Evolutionary conservation across 495 filamentous ascomycete genomes (phyloP), one percentile per base, ranked within the genome.

Genomic region (Neurospora intermedia): DNA sequence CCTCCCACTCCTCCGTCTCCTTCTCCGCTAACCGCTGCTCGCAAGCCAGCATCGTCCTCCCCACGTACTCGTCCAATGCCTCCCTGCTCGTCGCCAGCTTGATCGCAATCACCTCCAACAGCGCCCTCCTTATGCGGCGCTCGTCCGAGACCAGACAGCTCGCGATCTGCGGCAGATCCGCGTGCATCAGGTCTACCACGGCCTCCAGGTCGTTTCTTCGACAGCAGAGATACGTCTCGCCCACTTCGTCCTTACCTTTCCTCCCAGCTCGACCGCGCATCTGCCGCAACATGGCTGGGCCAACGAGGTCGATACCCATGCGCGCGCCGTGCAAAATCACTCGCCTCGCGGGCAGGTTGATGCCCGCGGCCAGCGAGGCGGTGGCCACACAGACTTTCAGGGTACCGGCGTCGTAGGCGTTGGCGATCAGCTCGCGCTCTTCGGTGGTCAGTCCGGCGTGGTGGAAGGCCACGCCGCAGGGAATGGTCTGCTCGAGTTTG

Each of bases 201-300:
- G 85, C 87, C 76, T 91, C 88, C 43, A 94, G 77, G 75, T 94
- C 92, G n/a, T 83, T 80, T 74, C 88, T 87, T 20, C 89, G 87
- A 76, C 92, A 94, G 73, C 92, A 93, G 5, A 96, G 81, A 78
- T 92, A 94, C 23, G 91, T 94, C 82, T 94, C 93, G 7, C 93
- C 93, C 62, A 91, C 81, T 35, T 92, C 91, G 72, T 94, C 92
- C 74, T 93, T 94, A 15, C 93, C 92, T 78, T 94, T 94, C 72
- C 93, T 89, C 38, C 93, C 93, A 31, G 93, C 93, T 72, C 93
- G 87, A 15, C 93, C 93, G 76, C 92, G 89, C 93, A 94, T 96
- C 81, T 96, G 93, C 45, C 92, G 88, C 85, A 93, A 82, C 89
- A 93, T 92, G 31, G 92, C 88, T 4, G 92, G 92, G 0, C 90